Percentiles rank a stretch among this genome's conserved stretches.
phyloP scores from a whole-genome alignment of 148 eudicot species.

The Vaccinium darrowii region DNA sequence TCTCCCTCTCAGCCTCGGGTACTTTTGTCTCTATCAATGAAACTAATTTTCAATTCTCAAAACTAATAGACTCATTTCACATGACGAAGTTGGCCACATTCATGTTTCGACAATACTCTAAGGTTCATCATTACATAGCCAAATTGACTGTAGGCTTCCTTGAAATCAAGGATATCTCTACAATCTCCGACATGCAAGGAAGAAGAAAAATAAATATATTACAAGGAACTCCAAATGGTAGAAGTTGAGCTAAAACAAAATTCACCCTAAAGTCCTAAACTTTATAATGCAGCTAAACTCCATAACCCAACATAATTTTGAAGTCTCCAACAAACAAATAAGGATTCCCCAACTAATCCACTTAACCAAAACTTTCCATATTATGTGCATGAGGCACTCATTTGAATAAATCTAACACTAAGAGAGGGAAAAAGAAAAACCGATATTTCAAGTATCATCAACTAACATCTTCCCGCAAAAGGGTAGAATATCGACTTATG shows the following conservation, averaged over 20 bases:
- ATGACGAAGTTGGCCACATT: background rate
- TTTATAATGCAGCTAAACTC: background rate
- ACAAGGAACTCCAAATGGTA: background rate
- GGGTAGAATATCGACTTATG: background rate
- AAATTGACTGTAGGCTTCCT: background rate
- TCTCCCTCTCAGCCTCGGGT: conserved; percentile 2
- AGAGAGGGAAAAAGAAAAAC: background rate
- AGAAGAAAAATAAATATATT: too few relatives aligned
- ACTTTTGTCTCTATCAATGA: background rate
- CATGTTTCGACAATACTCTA: background rate
- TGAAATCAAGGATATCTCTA: background rate
- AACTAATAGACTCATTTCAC: background rate
- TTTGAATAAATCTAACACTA: background rate
- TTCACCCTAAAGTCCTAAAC: background rate
- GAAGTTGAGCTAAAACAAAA: background rate
- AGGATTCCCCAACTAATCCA: background rate
- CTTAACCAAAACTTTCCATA: background rate
- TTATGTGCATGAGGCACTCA: background rate
- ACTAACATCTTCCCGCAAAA: background rate
- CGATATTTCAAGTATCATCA: background rate
- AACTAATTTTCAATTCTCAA: background rate
- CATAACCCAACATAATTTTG: background rate
- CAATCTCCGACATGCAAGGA: too few relatives aligned
- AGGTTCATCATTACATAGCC: background rate
- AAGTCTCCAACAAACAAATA: background rate